Base-by-base conservation (phyloP, 163 green algal genomes). In the Prototheca wickerhamii region DNA sequence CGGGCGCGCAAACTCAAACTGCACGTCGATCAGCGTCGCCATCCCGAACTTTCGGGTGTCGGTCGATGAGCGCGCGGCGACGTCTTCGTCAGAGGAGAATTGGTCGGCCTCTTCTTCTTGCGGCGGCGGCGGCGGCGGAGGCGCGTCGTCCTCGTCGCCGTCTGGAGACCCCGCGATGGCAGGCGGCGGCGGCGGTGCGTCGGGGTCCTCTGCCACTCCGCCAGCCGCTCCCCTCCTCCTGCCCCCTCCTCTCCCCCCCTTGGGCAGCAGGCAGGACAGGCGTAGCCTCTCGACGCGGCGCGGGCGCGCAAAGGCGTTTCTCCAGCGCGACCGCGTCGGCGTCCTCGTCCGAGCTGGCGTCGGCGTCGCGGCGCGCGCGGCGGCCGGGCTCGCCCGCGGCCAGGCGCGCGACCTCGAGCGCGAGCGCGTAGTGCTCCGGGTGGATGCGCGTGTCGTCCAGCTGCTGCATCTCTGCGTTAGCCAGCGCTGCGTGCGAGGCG, bases 381-480 rank as follows among this genome's bases (percentile, higher is more conserved):
- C 18, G 46, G 46, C 46, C 12, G n/a, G n/a, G n/a, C 28, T 0
- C 20, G 35, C 15, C 46, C 26, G 73, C 44, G 3, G 74, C 82
- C 1, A 29, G 51, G 50, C 66, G 54, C 50, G 76, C 77, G 26
- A 90, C 70, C 30, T 58, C 31, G 15, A 76, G 61, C 20, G 86
- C 85, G 3, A 79, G 32, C 2, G 69, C 51, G 73, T 96, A 96
- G 29, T 49, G 60, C 71, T 86, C 76, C 2, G 88, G 86, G 61
- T 91, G 82, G 23, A 95, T 79, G 23, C 90, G 76, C 4, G 76
- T 88, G 60, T 84, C 75, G 64, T 97, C 90, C 54, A 97, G 73
- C 7, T 72, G 63, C 53, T 91, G 71, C 32, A 83, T 63, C 4
- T 83, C 82, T 18, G 59, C 31, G 55, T 74, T 71, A 33, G 51